Percentiles rank a stretch among this genome's conserved stretches.
Evolutionary conservation across 208 protist genomes (phyloP).

Genomic region (Trypanosoma caninum): DNA sequence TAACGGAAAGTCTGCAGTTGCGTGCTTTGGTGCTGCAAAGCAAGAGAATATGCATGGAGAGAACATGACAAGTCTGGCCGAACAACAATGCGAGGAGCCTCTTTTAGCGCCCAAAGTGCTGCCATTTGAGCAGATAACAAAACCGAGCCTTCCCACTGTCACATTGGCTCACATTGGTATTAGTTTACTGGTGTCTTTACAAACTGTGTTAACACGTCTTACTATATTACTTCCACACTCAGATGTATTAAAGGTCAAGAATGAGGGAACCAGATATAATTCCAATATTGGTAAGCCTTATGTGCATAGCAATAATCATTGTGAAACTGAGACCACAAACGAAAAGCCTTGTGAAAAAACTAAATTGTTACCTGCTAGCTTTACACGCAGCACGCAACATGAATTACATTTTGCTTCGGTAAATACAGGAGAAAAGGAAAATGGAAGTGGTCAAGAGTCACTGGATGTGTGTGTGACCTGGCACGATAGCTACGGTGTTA

Average conservation of each 20-base stretch:
- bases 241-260: neutral
- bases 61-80: neutral
- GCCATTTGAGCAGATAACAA: constrained; percentile 13
- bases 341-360: neutral
- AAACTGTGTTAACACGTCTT: constrained; percentile 28
- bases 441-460: constrained; percentile 6
- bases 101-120: constrained; percentile 18
- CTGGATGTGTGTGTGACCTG: constrained; percentile 20
- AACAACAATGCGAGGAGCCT: neutral
- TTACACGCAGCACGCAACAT: too few species aligned
- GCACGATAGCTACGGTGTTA: constrained; percentile 25
- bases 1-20: constrained; percentile 29
- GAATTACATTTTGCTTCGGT: neutral
- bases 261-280: neutral
- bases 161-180: constrained; percentile 49
- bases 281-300: neutral
- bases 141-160: constrained; percentile 22
- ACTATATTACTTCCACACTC: constrained; percentile 11
- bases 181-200: constrained; percentile 57
- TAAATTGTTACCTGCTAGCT: too few species aligned
- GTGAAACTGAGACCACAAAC: neutral
- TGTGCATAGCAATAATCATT: neutral
- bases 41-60: neutral
- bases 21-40: constrained; percentile 27
- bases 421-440: too few species aligned